These are phyloP conservation scores for Ceratocystis variospora DNA, from an alignment of 2,329 filamentous ascomycete genomes.

Conservation along the genomic window DNA sequence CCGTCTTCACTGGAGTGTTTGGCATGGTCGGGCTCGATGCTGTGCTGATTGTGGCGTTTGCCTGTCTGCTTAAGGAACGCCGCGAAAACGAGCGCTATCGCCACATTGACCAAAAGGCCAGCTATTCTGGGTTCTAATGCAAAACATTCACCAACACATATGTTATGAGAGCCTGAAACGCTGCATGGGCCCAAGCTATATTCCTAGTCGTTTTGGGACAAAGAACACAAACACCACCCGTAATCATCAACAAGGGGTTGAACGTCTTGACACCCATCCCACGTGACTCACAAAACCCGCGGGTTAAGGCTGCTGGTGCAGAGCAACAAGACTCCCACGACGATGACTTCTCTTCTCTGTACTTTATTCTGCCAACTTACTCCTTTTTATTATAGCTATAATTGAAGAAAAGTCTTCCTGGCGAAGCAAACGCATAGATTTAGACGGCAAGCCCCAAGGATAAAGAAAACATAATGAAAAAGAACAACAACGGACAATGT, in stretches of 20 bases:
- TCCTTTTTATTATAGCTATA: neutral
- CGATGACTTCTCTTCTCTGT: conserved; percentile 1
- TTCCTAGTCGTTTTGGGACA: neutral
- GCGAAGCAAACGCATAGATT: neutral
- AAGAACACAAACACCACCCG: too few species aligned
- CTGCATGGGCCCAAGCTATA: neutral
- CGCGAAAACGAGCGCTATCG: conserved; percentile 67
- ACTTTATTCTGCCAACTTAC: conserved; percentile 3
- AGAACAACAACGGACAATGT: neutral
- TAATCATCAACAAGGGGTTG: too few species aligned
- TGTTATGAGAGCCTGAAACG: neutral
- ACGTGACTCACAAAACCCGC: neutral
- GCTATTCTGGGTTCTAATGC: conserved; percentile 35
- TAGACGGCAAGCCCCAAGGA: neutral
- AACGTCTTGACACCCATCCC: neutral
- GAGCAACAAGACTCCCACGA: neutral
- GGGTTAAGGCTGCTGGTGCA: neutral
- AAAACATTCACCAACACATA: neutral
- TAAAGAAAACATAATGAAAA: neutral
- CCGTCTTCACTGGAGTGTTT: conserved; percentile 67
- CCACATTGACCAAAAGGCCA: conserved; percentile 68
- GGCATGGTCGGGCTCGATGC: conserved; percentile 62
- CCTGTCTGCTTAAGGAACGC: conserved; percentile 66
- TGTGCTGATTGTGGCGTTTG: conserved; percentile 54
- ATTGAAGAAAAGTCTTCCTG: conserved; percentile 4